A percentile compares a stretch with the other conserved stretches of the same genome.
phyloP scores from a whole-genome alignment of 257 asterid species.

The Penstemon eatonii region DNA sequence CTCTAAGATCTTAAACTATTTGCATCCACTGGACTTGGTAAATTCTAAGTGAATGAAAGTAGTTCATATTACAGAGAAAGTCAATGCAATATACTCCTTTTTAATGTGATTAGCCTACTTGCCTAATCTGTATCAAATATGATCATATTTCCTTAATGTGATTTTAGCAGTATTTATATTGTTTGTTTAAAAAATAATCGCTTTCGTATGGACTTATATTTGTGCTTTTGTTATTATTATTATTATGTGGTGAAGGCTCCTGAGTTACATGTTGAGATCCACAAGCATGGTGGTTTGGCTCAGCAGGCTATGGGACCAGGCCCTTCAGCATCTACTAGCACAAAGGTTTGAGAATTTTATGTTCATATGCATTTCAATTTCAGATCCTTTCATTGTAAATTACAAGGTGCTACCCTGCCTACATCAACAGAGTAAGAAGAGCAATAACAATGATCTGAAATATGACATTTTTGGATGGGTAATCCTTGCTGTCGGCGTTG shows the following conservation, averaged over 20 bases:
- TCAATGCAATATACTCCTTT: too few species aligned
- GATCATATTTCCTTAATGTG: not conserved
- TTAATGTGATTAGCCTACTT: not conserved
- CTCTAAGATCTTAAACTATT: too few species aligned
- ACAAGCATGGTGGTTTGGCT: slow-evolving; percentile 55
- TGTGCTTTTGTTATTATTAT: slow-evolving; percentile 3
- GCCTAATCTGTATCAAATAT: not conserved
- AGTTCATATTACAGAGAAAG: too few species aligned
- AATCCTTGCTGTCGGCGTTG: slow-evolving; percentile 66
- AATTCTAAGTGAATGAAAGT: too few species aligned
- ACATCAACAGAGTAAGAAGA: slow-evolving; percentile 48
- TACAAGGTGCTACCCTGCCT: not conserved
- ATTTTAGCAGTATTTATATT: not conserved
- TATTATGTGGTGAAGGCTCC: slow-evolving; percentile 47
- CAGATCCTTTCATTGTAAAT: not conserved
- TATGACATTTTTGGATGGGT: slow-evolving; percentile 70
- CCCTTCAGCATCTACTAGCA: slow-evolving; percentile 51
- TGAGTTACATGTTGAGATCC: slow-evolving; percentile 61
- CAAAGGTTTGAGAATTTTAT: slow-evolving; percentile 43
- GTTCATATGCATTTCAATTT: not conserved
- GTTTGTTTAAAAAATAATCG: not conserved
- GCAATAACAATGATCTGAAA: slow-evolving; percentile 59
- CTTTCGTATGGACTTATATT: not conserved
- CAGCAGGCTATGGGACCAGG: slow-evolving; percentile 58
- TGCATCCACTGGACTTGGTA: too few species aligned